Evolutionary conservation across 2,329 filamentous ascomycete genomes (phyloP).

Genomic region (Diaporthe citrichinensis): DNA sequence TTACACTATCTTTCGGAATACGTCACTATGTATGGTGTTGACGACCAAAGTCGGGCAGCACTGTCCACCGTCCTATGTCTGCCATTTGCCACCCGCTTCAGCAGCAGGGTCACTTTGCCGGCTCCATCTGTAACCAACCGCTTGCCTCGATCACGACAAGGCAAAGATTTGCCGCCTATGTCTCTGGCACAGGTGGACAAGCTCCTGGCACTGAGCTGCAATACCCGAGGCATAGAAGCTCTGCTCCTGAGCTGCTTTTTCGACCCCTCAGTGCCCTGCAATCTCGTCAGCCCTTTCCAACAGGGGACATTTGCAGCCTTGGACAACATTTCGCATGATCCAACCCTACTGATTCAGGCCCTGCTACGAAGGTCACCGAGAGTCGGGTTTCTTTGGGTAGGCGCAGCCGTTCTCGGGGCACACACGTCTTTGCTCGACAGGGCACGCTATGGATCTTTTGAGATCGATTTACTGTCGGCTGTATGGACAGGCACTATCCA

Average conservation of each 20-base stretch:
- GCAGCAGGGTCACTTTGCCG: background rate
- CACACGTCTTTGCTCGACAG: background rate
- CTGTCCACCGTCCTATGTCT: conserved; percentile 22
- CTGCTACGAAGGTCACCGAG: background rate
- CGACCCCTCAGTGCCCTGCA: conserved; percentile 1
- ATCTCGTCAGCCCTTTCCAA: conserved; percentile 3
- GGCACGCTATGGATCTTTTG: background rate
- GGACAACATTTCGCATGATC: background rate
- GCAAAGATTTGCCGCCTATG: background rate
- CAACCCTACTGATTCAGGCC: background rate
- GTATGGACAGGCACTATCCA: conserved; percentile 10
- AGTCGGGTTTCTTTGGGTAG: conserved; percentile 2
- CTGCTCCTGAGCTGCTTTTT: conserved; percentile 8
- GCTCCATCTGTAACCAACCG: background rate
- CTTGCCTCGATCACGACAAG: background rate
- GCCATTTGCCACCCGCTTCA: background rate
- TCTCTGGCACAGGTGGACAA: conserved; percentile 12
- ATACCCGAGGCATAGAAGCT: background rate
- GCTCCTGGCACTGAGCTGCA: conserved; percentile 8
- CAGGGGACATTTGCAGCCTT: conserved; percentile 25
- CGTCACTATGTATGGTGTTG: background rate
- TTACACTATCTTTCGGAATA: conserved; percentile 13
- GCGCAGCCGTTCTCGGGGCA: background rate
- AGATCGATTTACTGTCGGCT: conserved; percentile 4
- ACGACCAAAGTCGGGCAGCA: conserved; percentile 22